Base-by-base conservation (phyloP, 2,329 filamentous ascomycete genomes). In the Aureobasidium namibiae region DNA sequence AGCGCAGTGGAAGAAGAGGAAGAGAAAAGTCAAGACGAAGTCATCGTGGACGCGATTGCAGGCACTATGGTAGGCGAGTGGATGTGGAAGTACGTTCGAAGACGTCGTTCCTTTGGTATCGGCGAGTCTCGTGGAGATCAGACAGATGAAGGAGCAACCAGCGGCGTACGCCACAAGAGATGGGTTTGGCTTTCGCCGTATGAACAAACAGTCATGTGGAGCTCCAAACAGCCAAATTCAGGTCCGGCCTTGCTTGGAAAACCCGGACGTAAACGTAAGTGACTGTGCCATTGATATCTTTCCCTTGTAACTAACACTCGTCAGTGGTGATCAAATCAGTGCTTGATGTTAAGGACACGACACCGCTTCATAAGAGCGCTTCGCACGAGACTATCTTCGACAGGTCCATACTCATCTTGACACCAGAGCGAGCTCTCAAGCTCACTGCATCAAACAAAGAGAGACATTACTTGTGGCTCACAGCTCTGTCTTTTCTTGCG, bases 161-260 rank as follows among this genome's bases (percentile, higher is more conserved):
- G 81, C 36, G 84, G 80, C 26, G 88, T 81, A 5, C 76, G 94
- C 31, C 94, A 99, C 72, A 96, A 92, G 76, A 83, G 94, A 72
- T 99, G 94, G 94, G 94, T 99, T 1, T 99, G 94, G 94, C 82
- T 99, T 63, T 94, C 92, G 18, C 94, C 94, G 2, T 97, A 99
- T 69, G 94, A 99, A 74, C 82, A 92, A 63, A 88, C 92, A 13
- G 92, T 99, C 61, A 89, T 99, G 73, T 99, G 94, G 94, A 96
- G 92, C 73, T 95, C 88, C 79, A 96, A 95, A 78, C 94, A 99
- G 74, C 94, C 94, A 16, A 90, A 86, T 10, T 90, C 86, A 66
- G 91, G 92, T 33, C 88, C 84, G 67, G 92, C 92, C 33, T 75
- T 99, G 72, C 81, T 97, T 79, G 94, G 94, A 65, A 99, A 97